Evolutionary conservation across 768 basidiomycete species (phyloP).

Genomic region (Leccinum sublutescens): DNA sequence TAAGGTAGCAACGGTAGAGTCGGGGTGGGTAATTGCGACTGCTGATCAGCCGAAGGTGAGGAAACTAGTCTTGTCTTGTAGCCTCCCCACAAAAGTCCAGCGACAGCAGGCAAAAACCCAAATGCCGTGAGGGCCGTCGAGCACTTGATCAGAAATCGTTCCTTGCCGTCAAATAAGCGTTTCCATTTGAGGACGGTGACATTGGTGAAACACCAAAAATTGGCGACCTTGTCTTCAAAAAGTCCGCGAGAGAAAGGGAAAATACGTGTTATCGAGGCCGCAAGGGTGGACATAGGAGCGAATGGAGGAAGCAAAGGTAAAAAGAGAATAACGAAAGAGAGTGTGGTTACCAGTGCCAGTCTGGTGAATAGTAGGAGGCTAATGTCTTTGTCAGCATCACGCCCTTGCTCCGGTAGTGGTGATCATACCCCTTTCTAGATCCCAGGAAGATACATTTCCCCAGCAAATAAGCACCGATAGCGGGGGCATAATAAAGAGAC

Average conservation of each 20-base stretch:
- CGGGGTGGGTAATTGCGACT: conserved; percentile 38
- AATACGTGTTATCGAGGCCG: conserved; percentile 74
- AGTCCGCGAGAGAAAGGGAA: conserved; percentile 91
- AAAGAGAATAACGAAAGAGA: conserved; percentile 70
- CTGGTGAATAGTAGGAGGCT: conserved; percentile 59
- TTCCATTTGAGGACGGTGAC: conserved; percentile 82
- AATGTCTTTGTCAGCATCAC: conserved; percentile 2
- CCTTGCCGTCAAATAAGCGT: conserved; percentile 37
- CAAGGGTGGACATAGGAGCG: conserved; percentile 45
- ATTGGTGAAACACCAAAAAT: conserved; percentile 96
- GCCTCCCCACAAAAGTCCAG: conserved; percentile 41
- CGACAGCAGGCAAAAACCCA: conserved; percentile 66
- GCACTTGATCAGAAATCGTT: conserved; percentile 55
- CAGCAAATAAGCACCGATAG: conserved; percentile 84
- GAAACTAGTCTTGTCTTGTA: conserved; percentile 28
- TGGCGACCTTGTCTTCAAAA: conserved; percentile 96
- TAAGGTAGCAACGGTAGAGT: conserved; percentile 74
- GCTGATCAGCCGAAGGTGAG: not conserved
- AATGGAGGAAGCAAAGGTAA: conserved; percentile 77
- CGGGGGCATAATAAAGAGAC: conserved; percentile 92
- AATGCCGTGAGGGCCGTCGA: conserved; percentile 65
- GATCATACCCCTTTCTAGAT: conserved; percentile 59
- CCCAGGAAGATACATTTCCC: conserved; percentile 89
- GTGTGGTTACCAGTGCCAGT: conserved; percentile 58
- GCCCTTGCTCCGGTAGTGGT: not conserved